Base-by-base conservation (phyloP, 371 early-diverging fungal genomes). In the Coemansia sp. region DNA sequence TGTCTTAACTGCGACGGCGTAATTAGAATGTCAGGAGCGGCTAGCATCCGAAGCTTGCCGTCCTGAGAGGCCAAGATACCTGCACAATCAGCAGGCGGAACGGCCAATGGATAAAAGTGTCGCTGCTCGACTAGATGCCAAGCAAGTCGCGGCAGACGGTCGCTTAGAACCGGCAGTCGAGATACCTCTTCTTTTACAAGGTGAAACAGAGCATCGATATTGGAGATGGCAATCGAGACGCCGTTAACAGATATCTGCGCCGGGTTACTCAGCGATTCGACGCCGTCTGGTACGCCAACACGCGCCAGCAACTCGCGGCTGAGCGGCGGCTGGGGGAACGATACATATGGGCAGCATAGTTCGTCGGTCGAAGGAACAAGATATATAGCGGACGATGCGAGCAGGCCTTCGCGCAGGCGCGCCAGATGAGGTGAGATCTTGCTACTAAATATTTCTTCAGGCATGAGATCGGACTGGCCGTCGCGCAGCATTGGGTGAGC, bases 251-350 rank as follows among this genome's bases (percentile, higher is more conserved):
- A 72, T 51, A 95, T 83, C 64, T 88, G 89, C 4, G 87, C 87
- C 15, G 97, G 97, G 71, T 97, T 97, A 36, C 90, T 87, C 19
- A 92, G 75, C 24, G 86, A 82, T n/a, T 78, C 72, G n/a, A 88
- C 65, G 11, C 83, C 80, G 64, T 78, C 66, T 7, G 65, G 23
- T 13, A 75, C 65, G 51, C 61, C 61, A 26, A 74, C 67, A 17
- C 51, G 79, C 61, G 21, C 58, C 51, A 32, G 73, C 56, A n/a
- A 53, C 15, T 24, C 74, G 62, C 49, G 62, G 24, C 77, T 63
- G 26, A 94, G 78, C 15, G 87, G 85, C 11, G 97, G 94, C 72
- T 95, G 95, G 12, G 97, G 97, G 65, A 93, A 89, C 26, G 87
- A 82, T 2, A 84, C 78, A 68, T 86, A 90, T n/a, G 86, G 84